Evolutionary conservation across 2,329 filamentous ascomycete genomes (phyloP).

Genomic region (Nothopassalora personata): DNA sequence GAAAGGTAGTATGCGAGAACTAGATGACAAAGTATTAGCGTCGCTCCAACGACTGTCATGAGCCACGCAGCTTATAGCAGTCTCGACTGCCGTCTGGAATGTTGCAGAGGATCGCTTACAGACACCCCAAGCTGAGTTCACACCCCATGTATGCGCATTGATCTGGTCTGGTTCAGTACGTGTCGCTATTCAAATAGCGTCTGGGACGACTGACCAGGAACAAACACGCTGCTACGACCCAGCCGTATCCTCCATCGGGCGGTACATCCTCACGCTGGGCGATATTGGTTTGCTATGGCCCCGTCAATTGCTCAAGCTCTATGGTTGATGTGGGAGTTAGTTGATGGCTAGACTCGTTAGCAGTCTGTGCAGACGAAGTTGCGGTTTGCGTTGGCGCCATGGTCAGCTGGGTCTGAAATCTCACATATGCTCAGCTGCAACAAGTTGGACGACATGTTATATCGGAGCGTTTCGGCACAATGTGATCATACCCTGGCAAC

Average conservation of each 20-base stretch:
- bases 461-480: too few species aligned
- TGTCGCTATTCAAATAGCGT: background rate
- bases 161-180: background rate
- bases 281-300: conserved; percentile 12
- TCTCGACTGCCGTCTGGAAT: background rate
- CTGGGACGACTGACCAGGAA: background rate
- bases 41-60: too few species aligned
- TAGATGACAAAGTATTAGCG: background rate
- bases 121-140: conserved; percentile 58
- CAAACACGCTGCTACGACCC: conserved; percentile 49
- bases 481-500: too few species aligned
- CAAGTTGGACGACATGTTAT: too few species aligned
- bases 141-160: conserved; percentile 36
- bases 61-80: background rate
- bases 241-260: conserved; percentile 56
- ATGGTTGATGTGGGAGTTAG: background rate
- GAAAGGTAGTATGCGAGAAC: conserved; percentile 69
- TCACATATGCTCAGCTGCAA: too few species aligned
- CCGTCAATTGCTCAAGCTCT: conserved; percentile 10
- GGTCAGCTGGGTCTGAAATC: too few species aligned
- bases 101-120: conserved; percentile 30
- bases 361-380: background rate
- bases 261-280: conserved; percentile 30
- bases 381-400: background rate
- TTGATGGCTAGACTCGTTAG: background rate